A percentile compares a stretch with the other conserved stretches of the same genome.
Evolutionary conservation across 139 green algal species (phyloP).

Genomic region (Spirogloea muscicola): DNA sequence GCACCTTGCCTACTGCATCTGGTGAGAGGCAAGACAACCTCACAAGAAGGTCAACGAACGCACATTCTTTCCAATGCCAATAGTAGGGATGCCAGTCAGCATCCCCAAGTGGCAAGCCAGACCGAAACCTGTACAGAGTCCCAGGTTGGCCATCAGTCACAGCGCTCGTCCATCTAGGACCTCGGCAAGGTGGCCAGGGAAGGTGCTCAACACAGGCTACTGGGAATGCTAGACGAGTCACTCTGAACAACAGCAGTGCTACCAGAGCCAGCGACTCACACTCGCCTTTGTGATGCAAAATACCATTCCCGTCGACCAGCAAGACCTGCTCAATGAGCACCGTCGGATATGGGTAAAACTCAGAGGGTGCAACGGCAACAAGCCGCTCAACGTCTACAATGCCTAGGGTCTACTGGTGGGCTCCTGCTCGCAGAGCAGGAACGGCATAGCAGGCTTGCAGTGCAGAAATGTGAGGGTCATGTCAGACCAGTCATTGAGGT

Average conservation of each 20-base stretch:
- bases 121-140: conserved; percentile 39
- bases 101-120: conserved; percentile 47
- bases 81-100: conserved; percentile 34
- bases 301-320: conserved; percentile 49
- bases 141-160: no score
- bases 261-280: no score
- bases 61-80: conserved; percentile 48
- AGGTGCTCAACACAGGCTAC: no score
- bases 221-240: no score
- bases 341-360: background rate
- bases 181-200: no score
- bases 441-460: background rate
- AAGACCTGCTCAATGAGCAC: conserved; percentile 27
- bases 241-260: no score
- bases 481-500: no score
- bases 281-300: conserved; percentile 41
- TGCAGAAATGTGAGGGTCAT: background rate
- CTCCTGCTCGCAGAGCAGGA: background rate
- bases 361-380: background rate
- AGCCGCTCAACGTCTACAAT: background rate
- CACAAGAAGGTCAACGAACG: conserved; percentile 2
- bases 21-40: background rate
- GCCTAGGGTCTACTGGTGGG: background rate
- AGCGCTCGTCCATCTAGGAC: no score
- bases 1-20: background rate